A percentile compares a stretch with the other conserved stretches of the same genome.
phyloP scores from a whole-genome alignment of 192 early-diverging fungal genomes.

The Linnemannia exigua region DNA sequence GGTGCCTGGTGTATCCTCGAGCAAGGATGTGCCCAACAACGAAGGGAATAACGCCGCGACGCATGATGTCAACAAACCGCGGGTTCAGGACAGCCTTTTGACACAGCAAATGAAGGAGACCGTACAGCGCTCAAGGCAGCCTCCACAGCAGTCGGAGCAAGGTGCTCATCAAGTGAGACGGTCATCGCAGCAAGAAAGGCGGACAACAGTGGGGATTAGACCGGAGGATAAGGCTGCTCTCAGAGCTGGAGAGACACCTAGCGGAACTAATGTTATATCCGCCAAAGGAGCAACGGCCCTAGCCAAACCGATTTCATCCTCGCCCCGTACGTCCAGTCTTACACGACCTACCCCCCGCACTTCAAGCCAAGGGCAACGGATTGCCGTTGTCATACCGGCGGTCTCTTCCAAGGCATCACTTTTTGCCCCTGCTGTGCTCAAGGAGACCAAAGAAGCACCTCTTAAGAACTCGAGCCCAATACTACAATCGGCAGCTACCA shows the following conservation, averaged over 20 bases:
- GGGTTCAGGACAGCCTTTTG: not conserved
- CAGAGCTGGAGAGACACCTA: not conserved
- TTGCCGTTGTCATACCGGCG: not conserved
- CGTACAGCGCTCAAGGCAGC: not conserved
- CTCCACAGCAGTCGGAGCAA: not conserved
- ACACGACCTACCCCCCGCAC: not conserved
- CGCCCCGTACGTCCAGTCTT: not conserved
- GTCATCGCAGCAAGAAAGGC: too few species aligned
- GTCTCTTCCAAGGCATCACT: not conserved
- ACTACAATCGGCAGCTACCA: not conserved
- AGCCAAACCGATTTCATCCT: not conserved
- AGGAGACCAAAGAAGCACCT: not conserved
- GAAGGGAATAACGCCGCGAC: not conserved
- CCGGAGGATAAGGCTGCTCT: not conserved
- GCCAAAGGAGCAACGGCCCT: not conserved
- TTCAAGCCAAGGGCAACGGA: not conserved
- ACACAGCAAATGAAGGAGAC: not conserved
- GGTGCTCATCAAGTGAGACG: too few species aligned
- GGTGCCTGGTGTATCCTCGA: not conserved
- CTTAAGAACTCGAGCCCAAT: not conserved
- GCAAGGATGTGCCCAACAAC: not conserved
- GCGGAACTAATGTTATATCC: not conserved
- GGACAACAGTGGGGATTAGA: not conserved
- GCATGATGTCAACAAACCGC: not conserved
- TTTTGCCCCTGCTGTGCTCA: not conserved